Conservation (phyloP, 768 basidiomycete genomes). For the Boletus sp. region DNA sequence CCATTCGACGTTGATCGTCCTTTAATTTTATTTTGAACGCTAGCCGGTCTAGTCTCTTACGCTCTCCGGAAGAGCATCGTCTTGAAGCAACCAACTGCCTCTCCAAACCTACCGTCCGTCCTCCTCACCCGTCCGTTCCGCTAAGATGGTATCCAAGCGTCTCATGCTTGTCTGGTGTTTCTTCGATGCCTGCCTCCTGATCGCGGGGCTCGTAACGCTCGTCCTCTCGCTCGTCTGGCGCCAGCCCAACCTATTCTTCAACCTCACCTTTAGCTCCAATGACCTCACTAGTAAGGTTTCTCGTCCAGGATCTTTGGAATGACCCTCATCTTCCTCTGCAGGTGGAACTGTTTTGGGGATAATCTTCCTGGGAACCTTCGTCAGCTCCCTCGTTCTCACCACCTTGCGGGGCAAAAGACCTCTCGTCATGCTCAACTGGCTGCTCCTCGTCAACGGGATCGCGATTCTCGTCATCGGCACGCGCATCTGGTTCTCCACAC, state of each 20-base stretch:
- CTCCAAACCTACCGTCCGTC: slow-evolving; percentile 5
- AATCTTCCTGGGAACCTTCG: slow-evolving; percentile 60
- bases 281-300: slow-evolving; percentile 56
- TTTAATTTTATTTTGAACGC: slow-evolving; percentile 37
- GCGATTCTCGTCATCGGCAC: slow-evolving; percentile 63
- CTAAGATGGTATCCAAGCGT: slow-evolving; percentile 65
- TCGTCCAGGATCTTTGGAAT: background rate
- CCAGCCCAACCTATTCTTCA: slow-evolving; percentile 62
- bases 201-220: slow-evolving; percentile 63
- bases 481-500: slow-evolving; percentile 78
- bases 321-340: slow-evolving; percentile 27
- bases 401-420: slow-evolving; percentile 65
- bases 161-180: slow-evolving; percentile 71
- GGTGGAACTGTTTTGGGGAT: slow-evolving; percentile 72
- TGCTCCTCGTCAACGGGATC: slow-evolving; percentile 61
- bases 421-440: slow-evolving; percentile 74
- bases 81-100: slow-evolving; percentile 9
- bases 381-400: slow-evolving; percentile 68
- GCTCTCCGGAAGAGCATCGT: slow-evolving; percentile 53
- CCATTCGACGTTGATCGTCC: slow-evolving; percentile 69
- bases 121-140: background rate
- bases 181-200: slow-evolving; percentile 66
- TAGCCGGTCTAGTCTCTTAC: slow-evolving; percentile 39
- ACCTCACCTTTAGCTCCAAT: slow-evolving; percentile 58
- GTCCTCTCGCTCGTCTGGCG: slow-evolving; percentile 72